A percentile compares a stretch with the other conserved stretches of the same genome.
phyloP scores from a whole-genome alignment of 1,139 yeast genomes.

The Saccharomyces hybrid region DNA sequence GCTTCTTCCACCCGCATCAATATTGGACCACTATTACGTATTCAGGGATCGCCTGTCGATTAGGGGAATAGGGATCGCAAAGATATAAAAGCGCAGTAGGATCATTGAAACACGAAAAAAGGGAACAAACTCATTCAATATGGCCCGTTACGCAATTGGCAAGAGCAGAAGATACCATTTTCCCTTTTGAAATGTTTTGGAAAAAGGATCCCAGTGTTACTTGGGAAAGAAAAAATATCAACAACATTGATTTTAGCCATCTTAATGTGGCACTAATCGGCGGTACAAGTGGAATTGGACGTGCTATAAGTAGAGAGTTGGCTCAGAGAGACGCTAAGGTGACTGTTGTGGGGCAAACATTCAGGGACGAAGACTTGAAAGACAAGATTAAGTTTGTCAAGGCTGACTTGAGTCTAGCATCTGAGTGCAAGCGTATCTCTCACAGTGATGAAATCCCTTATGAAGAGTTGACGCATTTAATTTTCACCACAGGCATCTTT shows the following conservation, averaged over 20 bases:
- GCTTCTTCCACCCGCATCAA: background rate
- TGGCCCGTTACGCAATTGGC: no score
- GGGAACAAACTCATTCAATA: no score
- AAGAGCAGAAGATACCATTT: no score
- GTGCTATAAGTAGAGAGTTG: constrained; percentile 26
- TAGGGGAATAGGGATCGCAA: no score
- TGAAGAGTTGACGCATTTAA: constrained; percentile 21
- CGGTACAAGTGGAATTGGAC: constrained; percentile 37
- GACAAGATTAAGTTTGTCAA: constrained; percentile 29
- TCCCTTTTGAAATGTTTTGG: background rate
- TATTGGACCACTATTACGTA: background rate
- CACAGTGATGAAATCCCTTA: constrained; percentile 16
- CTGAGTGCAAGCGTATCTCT: constrained; percentile 26
- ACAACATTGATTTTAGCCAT: background rate
- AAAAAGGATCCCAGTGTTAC: constrained; percentile 3
- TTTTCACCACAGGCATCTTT: constrained; percentile 36
- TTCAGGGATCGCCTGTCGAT: no score
- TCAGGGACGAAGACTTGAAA: constrained; percentile 25
- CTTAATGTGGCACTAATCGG: constrained; percentile 31
- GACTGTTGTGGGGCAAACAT: constrained; percentile 34
- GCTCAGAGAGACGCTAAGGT: constrained; percentile 30
- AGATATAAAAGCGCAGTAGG: no score
- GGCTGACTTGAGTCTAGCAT: constrained; percentile 32
- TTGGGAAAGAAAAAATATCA: constrained; percentile 1
- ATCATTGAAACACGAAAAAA: no score